Base-by-base conservation (phyloP, 2,329 filamentous ascomycete genomes). In the Ceratocystis ficicola region DNA sequence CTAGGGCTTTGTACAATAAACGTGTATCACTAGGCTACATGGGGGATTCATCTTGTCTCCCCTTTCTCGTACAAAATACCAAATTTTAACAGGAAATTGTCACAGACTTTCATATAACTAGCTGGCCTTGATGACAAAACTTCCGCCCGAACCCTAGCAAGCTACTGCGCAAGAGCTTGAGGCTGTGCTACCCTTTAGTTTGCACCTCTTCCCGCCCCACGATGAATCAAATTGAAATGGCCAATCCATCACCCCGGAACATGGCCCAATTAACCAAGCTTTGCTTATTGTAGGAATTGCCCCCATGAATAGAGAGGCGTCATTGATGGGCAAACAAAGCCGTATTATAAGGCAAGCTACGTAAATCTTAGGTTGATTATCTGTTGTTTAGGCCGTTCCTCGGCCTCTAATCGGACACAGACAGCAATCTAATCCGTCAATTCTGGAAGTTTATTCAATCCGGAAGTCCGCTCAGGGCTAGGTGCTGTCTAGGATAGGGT, bases 1-100 rank as follows among this genome's bases (percentile, higher is more conserved):
- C 15, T 59, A 3, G 28, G 55, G 55, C 28, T 36, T 36, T 59
- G 55, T 59, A 59, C 36, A 36, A 36, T 59, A 59, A 28, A 59
- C 17, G 20, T 59, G 55, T 59, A 59, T 28, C 55, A 59, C 55
- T 36, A 59, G 28, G 36, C 55, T 36, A 36, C 55, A 7, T 36
- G 7, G 28, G 55, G 25, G 32, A 17, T 28, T 32, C 12, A 36
- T 28, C 28, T 10, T 32, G 30, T 20, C 55, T 20, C 55, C 28
- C 17, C 36, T 59, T 59, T 32, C 32, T 59, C 25, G 28, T 59
- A n/a, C 17, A 17, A 36, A 59, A 59, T 36, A 3, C 5, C 28
- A 20, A 59, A 25, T 7, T 20, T 36, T 36, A 32, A n/a, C 55
- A 52, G 48, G 36, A 52, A 52, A 12, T 28, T 8, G 22, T 15